Conservation (phyloP, 139 green algal genomes). For the Edaphochlamys debaryana region DNA sequence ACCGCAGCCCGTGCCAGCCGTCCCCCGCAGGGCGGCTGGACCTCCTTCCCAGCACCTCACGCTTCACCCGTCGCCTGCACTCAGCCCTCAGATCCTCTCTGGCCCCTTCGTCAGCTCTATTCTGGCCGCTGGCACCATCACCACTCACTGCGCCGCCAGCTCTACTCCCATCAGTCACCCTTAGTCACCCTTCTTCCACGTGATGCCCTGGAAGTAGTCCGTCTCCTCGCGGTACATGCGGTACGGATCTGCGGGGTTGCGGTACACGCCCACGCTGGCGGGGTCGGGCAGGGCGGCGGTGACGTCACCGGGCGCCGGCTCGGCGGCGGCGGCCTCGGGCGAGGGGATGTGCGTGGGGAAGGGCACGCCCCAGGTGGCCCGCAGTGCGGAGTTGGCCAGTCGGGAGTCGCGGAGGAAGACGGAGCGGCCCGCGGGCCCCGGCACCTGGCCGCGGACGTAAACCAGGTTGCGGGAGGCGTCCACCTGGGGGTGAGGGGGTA, state of each 20-base stretch:
- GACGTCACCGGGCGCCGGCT: background rate
- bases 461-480: conserved; percentile 93
- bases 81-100: too few species aligned
- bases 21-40: too few species aligned
- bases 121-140: too few species aligned
- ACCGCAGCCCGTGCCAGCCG: too few species aligned
- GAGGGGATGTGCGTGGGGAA: conserved; percentile 58
- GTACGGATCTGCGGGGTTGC: conserved; percentile 38
- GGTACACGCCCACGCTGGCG: background rate
- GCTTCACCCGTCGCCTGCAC: too few species aligned
- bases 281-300: background rate
- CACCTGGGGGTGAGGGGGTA: conserved; percentile 72
- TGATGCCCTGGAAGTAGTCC: conserved; percentile 40
- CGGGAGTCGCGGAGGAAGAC: conserved; percentile 82
- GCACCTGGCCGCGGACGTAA: conserved; percentile 94
- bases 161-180: too few species aligned
- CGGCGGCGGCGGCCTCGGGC: background rate
- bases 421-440: conserved; percentile 85
- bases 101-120: too few species aligned
- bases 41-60: too few species aligned
- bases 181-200: too few species aligned
- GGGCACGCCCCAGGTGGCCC: conserved; percentile 48
- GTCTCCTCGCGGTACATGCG: conserved; percentile 23
- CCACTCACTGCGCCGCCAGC: too few species aligned
- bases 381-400: conserved; percentile 15